These are phyloP conservation scores for Fraxinus albicans DNA, from an alignment of 305 asterid genomes.

Conservation along the genomic window DNA sequence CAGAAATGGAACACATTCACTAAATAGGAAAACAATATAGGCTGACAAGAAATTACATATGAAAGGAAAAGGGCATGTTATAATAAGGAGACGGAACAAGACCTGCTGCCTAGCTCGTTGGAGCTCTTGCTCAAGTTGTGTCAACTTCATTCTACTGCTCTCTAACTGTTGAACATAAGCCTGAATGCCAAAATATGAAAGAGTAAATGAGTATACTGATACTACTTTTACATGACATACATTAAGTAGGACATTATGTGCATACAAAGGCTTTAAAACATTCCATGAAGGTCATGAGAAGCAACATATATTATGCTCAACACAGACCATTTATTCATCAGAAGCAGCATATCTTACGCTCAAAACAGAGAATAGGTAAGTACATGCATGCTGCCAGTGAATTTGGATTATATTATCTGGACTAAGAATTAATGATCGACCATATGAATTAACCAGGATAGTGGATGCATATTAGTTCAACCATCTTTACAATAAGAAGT, in stretches of 20 bases:
- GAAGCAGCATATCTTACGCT: background rate
- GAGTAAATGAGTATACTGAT: background rate
- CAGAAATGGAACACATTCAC: slow-evolving; percentile 30
- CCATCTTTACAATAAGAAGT: background rate
- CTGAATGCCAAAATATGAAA: slow-evolving; percentile 38
- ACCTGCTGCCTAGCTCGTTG: slow-evolving; percentile 97
- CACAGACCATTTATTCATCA: background rate
- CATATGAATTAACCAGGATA: background rate
- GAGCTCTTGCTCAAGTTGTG: slow-evolving; percentile 94
- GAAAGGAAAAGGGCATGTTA: background rate
- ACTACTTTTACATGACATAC: background rate
- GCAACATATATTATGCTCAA: background rate
- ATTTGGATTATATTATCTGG: background rate
- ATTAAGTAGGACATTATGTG: background rate
- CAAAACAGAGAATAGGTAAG: background rate
- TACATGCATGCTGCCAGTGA: background rate
- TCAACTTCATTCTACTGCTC: slow-evolving; percentile 91
- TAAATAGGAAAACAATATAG: slow-evolving; percentile 19
- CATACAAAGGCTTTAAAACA: background rate
- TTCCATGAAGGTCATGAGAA: background rate
- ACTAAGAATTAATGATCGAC: background rate
- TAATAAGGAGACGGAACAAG: background rate
- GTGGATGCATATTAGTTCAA: background rate
- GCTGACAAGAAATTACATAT: slow-evolving; percentile 11
- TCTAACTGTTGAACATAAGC: slow-evolving; percentile 95